Evolutionary conservation across 345 rosid genomes (phyloP).

Genomic region (Gossypium sturtianum): DNA sequence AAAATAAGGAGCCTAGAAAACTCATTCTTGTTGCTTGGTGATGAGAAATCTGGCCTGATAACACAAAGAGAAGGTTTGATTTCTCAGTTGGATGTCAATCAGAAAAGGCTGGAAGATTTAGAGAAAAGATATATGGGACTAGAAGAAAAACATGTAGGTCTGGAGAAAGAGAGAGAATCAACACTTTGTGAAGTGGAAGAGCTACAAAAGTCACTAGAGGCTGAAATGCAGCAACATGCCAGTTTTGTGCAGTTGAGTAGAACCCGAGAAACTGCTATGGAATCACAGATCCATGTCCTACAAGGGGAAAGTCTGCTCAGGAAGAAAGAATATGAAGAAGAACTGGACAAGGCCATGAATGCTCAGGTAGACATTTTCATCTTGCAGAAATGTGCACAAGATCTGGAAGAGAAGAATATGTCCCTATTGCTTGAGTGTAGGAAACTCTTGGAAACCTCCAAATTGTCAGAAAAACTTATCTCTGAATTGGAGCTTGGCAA

Average conservation of each 20-base stretch:
- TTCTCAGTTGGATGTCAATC: constrained; percentile 46
- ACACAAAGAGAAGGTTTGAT: constrained; percentile 44
- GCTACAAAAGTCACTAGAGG: constrained; percentile 40
- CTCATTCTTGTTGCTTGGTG: constrained; percentile 48
- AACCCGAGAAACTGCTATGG: constrained; percentile 45
- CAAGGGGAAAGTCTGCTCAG: constrained; percentile 47
- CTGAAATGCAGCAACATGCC: constrained; percentile 50
- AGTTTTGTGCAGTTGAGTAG: constrained; percentile 37
- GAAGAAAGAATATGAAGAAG: constrained; percentile 62
- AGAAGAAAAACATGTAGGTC: constrained; percentile 34
- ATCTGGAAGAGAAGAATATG: constrained; percentile 53
- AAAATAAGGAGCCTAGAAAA: constrained; percentile 59
- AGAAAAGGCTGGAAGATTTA: constrained; percentile 45
- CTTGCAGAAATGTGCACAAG: constrained; percentile 57
- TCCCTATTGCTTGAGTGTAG: constrained; percentile 49
- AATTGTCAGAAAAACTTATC: constrained; percentile 51
- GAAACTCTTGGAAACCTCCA: constrained; percentile 49
- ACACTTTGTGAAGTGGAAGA: constrained; percentile 44
- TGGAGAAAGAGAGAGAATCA: constrained; percentile 58
- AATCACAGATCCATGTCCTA: constrained; percentile 46
- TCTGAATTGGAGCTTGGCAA: constrained; percentile 53
- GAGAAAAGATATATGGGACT: constrained; percentile 48
- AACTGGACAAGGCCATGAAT: constrained; percentile 51
- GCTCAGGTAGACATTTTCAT: constrained; percentile 61
- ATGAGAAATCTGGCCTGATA: constrained; percentile 54